phyloP scores from a whole-genome alignment of 306 rosid genomes.

The Trifolium pratense region DNA sequence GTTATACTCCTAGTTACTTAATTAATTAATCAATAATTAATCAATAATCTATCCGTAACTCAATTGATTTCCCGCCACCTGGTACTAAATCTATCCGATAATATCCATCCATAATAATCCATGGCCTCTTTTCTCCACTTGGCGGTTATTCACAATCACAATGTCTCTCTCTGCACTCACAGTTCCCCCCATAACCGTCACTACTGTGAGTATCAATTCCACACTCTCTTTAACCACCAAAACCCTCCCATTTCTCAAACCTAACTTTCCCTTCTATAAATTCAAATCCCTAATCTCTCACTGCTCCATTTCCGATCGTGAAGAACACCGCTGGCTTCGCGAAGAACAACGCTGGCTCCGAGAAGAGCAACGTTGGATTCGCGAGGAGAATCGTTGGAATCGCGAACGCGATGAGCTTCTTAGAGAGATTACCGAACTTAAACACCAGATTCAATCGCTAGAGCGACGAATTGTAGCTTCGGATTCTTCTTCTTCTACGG shows the following conservation, averaged over 20 bases:
- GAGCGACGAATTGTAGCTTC: slow-evolving; percentile 52
- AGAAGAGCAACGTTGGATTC: slow-evolving; percentile 83
- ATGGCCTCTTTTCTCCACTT: slow-evolving; percentile 3
- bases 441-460: slow-evolving; percentile 59
- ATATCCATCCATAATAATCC: neutral
- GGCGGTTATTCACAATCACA: neutral
- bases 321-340: slow-evolving; percentile 77
- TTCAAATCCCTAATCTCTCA: slow-evolving; percentile 45
- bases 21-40: no score
- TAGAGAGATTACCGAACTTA: slow-evolving; percentile 66
- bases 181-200: slow-evolving; percentile 15
- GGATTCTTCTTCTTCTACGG: slow-evolving; percentile 24
- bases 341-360: slow-evolving; percentile 94
- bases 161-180: slow-evolving; percentile 41
- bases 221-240: slow-evolving; percentile 20
- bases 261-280: neutral
- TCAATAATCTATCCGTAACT: no score
- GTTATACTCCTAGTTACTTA: no score
- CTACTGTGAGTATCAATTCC: neutral
- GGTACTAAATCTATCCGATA: no score
- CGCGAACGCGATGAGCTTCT: slow-evolving; percentile 78
- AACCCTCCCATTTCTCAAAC: slow-evolving; percentile 38
- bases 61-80: no score
- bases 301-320: slow-evolving; percentile 54
- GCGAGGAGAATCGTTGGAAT: slow-evolving; percentile 78